A percentile compares a stretch with the other conserved stretches of the same genome.
These are phyloP conservation scores for Suhomyces sp. DNA, from an alignment of 805 yeast genomes.

Conservation along the genomic window DNA sequence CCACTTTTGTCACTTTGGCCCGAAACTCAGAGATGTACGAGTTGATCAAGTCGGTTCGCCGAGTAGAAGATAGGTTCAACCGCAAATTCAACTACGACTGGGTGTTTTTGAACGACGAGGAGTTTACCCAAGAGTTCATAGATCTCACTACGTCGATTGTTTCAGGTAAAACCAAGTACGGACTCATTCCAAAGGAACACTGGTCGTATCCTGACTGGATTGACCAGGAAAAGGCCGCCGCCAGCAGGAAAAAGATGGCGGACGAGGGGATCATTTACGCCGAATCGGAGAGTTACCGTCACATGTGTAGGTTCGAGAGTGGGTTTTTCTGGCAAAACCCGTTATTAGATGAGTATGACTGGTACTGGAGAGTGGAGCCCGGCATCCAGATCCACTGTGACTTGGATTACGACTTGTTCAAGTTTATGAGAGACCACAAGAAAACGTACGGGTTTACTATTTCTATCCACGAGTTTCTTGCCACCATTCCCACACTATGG, in stretches of 20 bases:
- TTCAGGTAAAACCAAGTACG: constrained; percentile 80
- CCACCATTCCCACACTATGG: constrained; percentile 87
- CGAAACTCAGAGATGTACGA: constrained; percentile 67
- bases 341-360: constrained; percentile 67
- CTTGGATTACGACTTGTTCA: constrained; percentile 81
- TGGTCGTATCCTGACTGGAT: constrained; percentile 88
- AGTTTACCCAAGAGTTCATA: constrained; percentile 80
- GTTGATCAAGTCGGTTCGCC: constrained; percentile 61
- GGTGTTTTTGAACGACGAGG: constrained; percentile 90
- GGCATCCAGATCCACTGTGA: constrained; percentile 78
- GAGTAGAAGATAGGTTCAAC: constrained; percentile 89
- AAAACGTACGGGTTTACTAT: constrained; percentile 89
- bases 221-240: constrained; percentile 69
- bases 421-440: constrained; percentile 65
- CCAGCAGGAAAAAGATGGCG: constrained; percentile 57
- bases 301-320: constrained; percentile 89
- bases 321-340: constrained; percentile 85
- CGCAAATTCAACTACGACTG: constrained; percentile 80
- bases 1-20: constrained; percentile 81
- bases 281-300: constrained; percentile 71
- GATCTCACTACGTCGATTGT: constrained; percentile 63
- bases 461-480: constrained; percentile 73
- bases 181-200: constrained; percentile 72
- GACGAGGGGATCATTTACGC: constrained; percentile 66
- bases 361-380: constrained; percentile 96